phyloP scores from a whole-genome alignment of 2,329 filamentous ascomycete genomes.

The Magnaporthiopsis rhizophila region DNA sequence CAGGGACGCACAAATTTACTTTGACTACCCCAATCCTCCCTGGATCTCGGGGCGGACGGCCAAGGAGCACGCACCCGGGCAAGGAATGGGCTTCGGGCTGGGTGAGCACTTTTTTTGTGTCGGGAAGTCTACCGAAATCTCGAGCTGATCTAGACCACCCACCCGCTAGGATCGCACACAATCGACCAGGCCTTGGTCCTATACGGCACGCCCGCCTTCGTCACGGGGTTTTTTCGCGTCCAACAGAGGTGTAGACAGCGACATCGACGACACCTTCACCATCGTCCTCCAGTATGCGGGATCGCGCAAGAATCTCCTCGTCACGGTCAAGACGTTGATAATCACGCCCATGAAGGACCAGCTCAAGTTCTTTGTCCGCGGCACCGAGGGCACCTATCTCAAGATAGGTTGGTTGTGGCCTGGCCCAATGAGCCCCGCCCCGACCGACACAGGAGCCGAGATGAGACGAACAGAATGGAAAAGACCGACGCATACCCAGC shows the following conservation, averaged over 20 bases:
- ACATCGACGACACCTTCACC: constrained; percentile 41
- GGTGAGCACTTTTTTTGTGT: constrained; percentile 24
- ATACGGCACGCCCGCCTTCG: constrained; percentile 48
- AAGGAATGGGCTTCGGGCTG: constrained; percentile 33
- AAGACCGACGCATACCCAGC: background rate
- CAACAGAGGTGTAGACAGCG: constrained; percentile 36
- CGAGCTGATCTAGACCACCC: background rate
- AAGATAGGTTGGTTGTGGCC: constrained; percentile 22
- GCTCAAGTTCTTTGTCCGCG: constrained; percentile 48
- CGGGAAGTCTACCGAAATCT: constrained; percentile 47
- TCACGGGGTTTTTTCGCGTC: constrained; percentile 50
- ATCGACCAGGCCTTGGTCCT: constrained; percentile 52
- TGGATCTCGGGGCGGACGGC: constrained; percentile 26
- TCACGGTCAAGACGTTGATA: constrained; percentile 52
- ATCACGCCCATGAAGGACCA: constrained; percentile 52
- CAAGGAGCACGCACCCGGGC: constrained; percentile 27
- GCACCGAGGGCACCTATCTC: constrained; percentile 44
- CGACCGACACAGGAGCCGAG: too few species aligned
- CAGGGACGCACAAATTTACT: constrained; percentile 58
- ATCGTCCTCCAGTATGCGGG: constrained; percentile 50
- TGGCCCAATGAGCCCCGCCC: background rate
- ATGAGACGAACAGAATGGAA: background rate
- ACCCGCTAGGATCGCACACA: constrained; percentile 42
- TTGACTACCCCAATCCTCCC: constrained; percentile 42
- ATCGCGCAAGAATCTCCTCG: constrained; percentile 36